Evolutionary conservation across 1,284 basidiomycete genomes (phyloP), one percentile per base, ranked within the genome.

Genomic region (Porogramme epimiltina): DNA sequence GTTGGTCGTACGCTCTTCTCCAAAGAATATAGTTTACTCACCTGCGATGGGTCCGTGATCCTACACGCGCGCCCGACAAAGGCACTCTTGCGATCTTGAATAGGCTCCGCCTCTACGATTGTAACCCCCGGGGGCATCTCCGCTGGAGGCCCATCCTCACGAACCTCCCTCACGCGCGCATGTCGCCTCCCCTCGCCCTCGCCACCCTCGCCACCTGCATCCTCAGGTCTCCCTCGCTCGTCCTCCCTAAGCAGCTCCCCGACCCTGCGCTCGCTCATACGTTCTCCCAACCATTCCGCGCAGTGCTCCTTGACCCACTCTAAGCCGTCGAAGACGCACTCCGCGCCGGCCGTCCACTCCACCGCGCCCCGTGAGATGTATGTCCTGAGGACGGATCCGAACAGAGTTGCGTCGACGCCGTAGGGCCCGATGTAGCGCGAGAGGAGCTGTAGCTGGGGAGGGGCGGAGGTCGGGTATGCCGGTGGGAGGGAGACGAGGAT

Each of bases 321-420:
- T 10, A 95, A 71, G 10, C 93, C 93, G 59, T 96, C 93, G 65
- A 95, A 96, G 15, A 95, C 89, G 63, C 90, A 93, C 13, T 93
- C 85, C 1, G 78, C 79, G 45, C 87, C 91, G 18, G 83, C 73
- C 0, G 75, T 73, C 82, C 89, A 94, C 52, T 91, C 83, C 9
- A 91, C 80, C 5, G 89, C 91, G 44, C 78, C 81, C 18, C 77
- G 67, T 1, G 91, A 90, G 52, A 95, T 92, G 69, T 84, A 95
- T 0, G 91, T 94, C 34, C 89, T 82, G 9, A 94, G 78, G 28
- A 94, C 78, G 9, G 81, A 80, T 18, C 91, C 91, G 65, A 94
- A 92, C 16, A 93, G 76, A 20, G 69, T 66, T 2, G 86, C 70
- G 59, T 91, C 88, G 2, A 87, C 84, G 23, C 85, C 81, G 60